A percentile compares a stretch with the other conserved stretches of the same genome.
phyloP scores from a whole-genome alignment of 257 asterid genomes.

The Capsicum baccatum region DNA sequence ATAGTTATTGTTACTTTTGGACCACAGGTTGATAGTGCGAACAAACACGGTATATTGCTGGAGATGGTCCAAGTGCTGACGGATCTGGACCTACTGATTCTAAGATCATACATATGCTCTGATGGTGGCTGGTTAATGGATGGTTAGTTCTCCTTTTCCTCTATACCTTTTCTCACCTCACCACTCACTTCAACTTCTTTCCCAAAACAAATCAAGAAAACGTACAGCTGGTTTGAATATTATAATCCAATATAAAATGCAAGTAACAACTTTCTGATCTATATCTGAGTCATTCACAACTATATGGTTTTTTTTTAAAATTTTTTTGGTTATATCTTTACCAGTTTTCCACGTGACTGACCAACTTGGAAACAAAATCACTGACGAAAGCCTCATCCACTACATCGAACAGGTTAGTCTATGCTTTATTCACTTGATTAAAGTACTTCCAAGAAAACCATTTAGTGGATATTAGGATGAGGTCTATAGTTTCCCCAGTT shows the following conservation, averaged over 20 bases:
- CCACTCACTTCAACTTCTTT: neutral
- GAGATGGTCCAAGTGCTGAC: conserved; percentile 95
- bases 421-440: neutral
- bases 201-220: conserved; percentile 9
- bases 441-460: neutral
- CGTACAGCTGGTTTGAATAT: conserved; percentile 1
- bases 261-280: conserved; percentile 26
- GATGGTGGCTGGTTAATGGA: conserved; percentile 99
- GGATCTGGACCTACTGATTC: conserved; percentile 79
- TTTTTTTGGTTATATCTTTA: conserved; percentile 41
- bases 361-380: conserved; percentile 69
- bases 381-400: conserved; percentile 59
- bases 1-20: conserved; percentile 13
- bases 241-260: conserved; percentile 14
- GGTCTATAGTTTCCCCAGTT: neutral
- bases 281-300: conserved; percentile 36
- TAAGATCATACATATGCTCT: conserved; percentile 87
- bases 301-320: neutral
- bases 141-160: conserved; percentile 52
- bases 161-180: neutral
- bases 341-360: conserved; percentile 91
- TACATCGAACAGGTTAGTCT: conserved; percentile 67
- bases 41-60: conserved; percentile 82
- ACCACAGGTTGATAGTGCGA: conserved; percentile 82
- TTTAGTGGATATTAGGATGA: neutral